phyloP scores from a whole-genome alignment of 164 flowering plant species.

The Umbilicus rupestris region DNA sequence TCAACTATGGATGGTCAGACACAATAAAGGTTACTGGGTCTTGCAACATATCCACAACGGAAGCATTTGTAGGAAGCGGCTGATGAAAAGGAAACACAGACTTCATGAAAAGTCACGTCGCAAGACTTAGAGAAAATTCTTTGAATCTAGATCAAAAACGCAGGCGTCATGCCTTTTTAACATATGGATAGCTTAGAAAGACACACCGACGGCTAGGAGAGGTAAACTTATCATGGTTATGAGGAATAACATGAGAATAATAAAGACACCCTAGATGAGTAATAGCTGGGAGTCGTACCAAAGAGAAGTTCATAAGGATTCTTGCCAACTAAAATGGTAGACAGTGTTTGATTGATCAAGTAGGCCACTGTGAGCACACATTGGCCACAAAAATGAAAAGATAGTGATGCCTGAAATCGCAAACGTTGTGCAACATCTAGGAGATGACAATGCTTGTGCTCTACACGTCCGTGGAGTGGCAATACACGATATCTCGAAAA shows the following conservation, averaged over 20 bases:
- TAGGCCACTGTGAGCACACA: background rate
- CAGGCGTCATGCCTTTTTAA: background rate
- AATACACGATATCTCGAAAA: background rate
- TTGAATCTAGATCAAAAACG: background rate
- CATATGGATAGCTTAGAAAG: background rate
- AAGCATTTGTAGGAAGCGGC: no score
- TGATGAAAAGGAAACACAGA: background rate
- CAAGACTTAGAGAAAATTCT: background rate
- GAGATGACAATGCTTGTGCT: background rate
- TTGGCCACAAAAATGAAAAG: background rate
- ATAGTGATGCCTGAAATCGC: background rate
- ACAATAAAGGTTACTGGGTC: no score
- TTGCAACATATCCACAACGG: no score
- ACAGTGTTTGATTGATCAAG: background rate
- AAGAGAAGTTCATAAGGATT: background rate
- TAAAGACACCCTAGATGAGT: background rate
- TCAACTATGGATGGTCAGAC: no score
- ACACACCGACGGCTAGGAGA: background rate
- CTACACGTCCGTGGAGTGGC: background rate
- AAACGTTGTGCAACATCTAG: background rate
- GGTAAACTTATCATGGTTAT: background rate
- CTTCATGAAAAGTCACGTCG: background rate
- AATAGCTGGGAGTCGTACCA: background rate
- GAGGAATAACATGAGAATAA: background rate
- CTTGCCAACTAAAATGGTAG: background rate